Base-by-base conservation (phyloP, 2,329 filamentous ascomycete species). In the Ophiostoma tasmaniense region DNA sequence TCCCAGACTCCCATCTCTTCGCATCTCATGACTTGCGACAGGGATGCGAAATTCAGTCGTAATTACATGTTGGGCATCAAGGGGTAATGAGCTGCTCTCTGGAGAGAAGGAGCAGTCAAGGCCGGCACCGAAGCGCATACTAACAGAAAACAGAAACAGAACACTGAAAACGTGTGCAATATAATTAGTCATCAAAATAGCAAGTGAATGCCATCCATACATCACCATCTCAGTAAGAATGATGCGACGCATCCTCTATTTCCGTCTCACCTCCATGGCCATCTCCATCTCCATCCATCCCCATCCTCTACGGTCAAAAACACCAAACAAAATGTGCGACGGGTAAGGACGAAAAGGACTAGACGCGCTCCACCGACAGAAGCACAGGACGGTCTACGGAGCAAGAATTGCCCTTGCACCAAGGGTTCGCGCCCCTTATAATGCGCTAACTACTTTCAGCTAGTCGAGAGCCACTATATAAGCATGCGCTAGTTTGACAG, bases 391-490 rank as follows among this genome's bases (percentile, higher is more conserved):
- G 45, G 45, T 52, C 45, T 6, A 52, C 50, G 50, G 50, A 55
- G 50, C 50, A 55, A 55, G 55, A 61, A 61, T 61, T 61, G 55
- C 55, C 55, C 25, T 61, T 30, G 55, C 55, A 61, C 55, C 50
- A 61, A 61, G 55, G 55, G 55, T 61, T 61, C 55, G 55, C 55
- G 55, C 55, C 25, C 55, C 55, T 25, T 25, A 20, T 61, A 61
- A 30, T 30, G 22, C 5, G 30, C 30, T 61, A 30, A 61, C 14
- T 6, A 1, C 10, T 17, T 61, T 25, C 17, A 8, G 45, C 45
- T 20, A n/a, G 45, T 3, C 17, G 8, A 7, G 0, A 52, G 17
- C 55, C 55, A 61, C 55, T 61, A 17, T 61, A 30, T 61, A 61
- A 61, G 55, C 55, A 30, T 61, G 55, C 55, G 55, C 55, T 61